Percentiles rank a stretch among this genome's conserved stretches.
Conservation (phyloP, 352 stramenopile species). For the Phytophthora europaea region DNA sequence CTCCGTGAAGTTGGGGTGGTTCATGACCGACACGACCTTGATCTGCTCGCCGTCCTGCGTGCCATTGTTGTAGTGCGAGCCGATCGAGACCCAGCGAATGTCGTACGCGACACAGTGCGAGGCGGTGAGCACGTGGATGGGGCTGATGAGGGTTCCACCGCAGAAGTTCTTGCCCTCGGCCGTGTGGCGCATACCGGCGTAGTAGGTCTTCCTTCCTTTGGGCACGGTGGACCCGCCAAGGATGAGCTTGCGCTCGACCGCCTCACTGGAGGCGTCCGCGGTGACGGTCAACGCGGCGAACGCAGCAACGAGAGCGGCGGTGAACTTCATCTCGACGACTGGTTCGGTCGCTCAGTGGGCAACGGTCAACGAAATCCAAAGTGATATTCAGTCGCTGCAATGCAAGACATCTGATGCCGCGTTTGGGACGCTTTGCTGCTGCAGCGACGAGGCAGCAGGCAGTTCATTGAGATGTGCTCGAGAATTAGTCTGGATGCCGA, state of each 20-base stretch:
- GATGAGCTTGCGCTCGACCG: constrained; percentile 48
- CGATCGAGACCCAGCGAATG: constrained; percentile 60
- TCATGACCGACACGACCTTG: constrained; percentile 49
- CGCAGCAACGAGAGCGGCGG: constrained; percentile 23
- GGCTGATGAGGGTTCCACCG: constrained; percentile 55
- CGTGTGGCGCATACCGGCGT: constrained; percentile 36
- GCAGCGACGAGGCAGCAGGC: constrained; percentile 30
- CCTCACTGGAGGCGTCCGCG: constrained; percentile 8
- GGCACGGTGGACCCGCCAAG: constrained; percentile 56
- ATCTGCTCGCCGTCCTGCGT: constrained; percentile 57
- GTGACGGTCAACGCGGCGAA: constrained; percentile 19
- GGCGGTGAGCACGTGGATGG: constrained; percentile 48
- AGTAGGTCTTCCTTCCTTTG: constrained; percentile 51
- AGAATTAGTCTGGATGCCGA: constrained; percentile 12
- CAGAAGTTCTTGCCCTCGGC: constrained; percentile 43
- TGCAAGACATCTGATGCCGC: not conserved
- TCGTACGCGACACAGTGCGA: constrained; percentile 55
- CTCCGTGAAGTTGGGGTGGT: constrained; percentile 58
- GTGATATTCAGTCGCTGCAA: constrained; percentile 16
- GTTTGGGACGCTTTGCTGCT: not conserved
- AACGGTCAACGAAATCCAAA: constrained; percentile 30
- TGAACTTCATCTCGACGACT: constrained; percentile 32
- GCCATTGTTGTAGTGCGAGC: constrained; percentile 65
- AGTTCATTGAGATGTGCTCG: constrained; percentile 32
- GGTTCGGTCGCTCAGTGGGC: constrained; percentile 1